A percentile compares a stretch with the other conserved stretches of the same genome.
Evolutionary conservation across 106 monocot species (phyloP).

Genomic region (Dendrobium nobile): DNA sequence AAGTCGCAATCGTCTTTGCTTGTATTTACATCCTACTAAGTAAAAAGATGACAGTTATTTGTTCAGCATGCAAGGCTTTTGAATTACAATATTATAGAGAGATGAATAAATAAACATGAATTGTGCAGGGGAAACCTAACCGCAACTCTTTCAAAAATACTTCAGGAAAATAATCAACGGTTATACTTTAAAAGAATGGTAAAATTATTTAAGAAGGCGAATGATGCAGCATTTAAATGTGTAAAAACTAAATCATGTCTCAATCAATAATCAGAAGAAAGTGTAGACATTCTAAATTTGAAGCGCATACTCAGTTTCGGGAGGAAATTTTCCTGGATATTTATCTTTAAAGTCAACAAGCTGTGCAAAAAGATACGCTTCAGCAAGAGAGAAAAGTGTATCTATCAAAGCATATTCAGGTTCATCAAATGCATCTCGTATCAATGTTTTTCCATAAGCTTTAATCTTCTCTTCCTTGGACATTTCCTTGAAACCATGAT

Average conservation of each 20-base stretch:
- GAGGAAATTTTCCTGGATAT: slow-evolving; percentile 69
- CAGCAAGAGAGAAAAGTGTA: slow-evolving; percentile 94
- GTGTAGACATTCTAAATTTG: neutral
- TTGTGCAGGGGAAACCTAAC: neutral
- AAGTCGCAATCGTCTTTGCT: too few species aligned
- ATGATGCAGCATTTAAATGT: neutral
- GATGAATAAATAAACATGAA: neutral
- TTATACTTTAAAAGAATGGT: neutral
- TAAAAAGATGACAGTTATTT: too few species aligned
- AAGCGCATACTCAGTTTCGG: slow-evolving; percentile 61
- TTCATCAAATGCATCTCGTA: slow-evolving; percentile 93
- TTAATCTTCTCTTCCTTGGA: slow-evolving; percentile 80
- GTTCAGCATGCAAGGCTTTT: too few species aligned
- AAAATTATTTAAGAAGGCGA: neutral
- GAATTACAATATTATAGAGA: neutral
- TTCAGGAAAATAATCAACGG: neutral
- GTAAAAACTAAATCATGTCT: neutral
- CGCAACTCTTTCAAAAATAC: neutral
- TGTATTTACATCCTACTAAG: too few species aligned
- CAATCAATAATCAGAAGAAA: neutral
- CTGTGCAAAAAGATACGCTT: slow-evolving; percentile 96
- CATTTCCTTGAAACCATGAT: slow-evolving; percentile 88
- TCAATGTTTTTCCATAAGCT: slow-evolving; percentile 79
- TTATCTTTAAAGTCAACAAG: slow-evolving; percentile 90
- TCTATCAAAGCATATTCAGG: slow-evolving; percentile 97